Conservation (phyloP, 2,329 filamentous ascomycete species). For the Xylariaceae sp. region DNA sequence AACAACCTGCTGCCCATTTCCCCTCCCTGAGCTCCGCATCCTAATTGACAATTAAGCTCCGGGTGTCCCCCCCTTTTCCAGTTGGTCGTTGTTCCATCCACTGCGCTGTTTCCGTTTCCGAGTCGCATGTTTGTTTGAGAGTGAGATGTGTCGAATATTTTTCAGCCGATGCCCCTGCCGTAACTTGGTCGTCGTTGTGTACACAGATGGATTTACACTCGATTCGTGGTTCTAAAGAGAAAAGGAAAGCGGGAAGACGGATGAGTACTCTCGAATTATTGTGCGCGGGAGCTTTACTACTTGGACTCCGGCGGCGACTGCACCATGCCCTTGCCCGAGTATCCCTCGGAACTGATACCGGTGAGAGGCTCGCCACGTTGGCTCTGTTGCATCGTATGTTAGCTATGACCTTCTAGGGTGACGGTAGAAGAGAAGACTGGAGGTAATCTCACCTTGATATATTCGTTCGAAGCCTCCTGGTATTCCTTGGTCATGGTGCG, state of each 20-base stretch:
- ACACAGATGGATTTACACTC: slow-evolving; percentile 20
- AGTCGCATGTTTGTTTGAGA: slow-evolving; percentile 9
- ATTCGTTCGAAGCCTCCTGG: slow-evolving; percentile 95
- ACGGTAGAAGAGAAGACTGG: background rate
- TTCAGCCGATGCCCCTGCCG: background rate
- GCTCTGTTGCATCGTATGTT: slow-evolving; percentile 52
- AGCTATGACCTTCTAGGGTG: slow-evolving; percentile 1
- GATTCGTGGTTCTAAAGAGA: slow-evolving; percentile 26
- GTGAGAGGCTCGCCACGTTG: slow-evolving; percentile 87
- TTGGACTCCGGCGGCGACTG: slow-evolving; percentile 67
- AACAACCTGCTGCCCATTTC: slow-evolving; percentile 1
- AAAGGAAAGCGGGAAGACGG: too few species aligned
- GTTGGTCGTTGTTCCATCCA: background rate
- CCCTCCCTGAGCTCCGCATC: background rate
- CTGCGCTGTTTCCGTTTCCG: slow-evolving; percentile 18
- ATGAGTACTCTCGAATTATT: too few species aligned
- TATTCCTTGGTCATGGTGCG: slow-evolving; percentile 95
- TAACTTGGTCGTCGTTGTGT: slow-evolving; percentile 21
- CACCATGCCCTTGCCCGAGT: slow-evolving; percentile 76
- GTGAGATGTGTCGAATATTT: background rate
- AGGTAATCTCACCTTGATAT: slow-evolving; percentile 72
- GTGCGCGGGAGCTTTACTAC: slow-evolving; percentile 36
- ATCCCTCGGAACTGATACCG: slow-evolving; percentile 78
- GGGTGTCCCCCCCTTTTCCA: background rate
- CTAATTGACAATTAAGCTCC: background rate